phyloP scores from a whole-genome alignment of 75 land plant species.

The Cupressus sempervirens region DNA sequence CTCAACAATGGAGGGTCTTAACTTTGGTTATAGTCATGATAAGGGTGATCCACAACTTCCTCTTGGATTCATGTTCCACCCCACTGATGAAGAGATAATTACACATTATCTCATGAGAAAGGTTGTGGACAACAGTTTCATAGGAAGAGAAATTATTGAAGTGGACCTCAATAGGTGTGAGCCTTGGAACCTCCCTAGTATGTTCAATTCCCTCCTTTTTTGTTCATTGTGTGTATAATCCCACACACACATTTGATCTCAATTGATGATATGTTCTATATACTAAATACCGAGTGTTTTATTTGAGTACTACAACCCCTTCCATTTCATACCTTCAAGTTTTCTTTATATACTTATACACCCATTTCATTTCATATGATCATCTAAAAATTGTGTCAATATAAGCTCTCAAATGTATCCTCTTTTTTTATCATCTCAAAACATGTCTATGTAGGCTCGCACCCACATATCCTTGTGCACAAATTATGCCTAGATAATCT shows the following conservation, averaged over 20 bases:
- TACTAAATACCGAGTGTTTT: background rate
- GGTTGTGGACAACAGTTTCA: conserved; percentile 61
- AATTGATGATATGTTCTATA: background rate
- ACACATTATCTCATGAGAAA: conserved; percentile 80
- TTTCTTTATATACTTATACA: background rate
- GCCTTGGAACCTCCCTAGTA: conserved; percentile 94
- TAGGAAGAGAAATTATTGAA: conserved; percentile 77
- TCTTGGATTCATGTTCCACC: conserved; percentile 67
- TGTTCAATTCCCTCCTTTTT: background rate
- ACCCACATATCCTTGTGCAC: no score
- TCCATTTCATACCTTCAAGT: background rate
- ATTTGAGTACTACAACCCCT: no score
- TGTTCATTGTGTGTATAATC: background rate
- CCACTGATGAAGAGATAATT: conserved; percentile 86
- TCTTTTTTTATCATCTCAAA: background rate
- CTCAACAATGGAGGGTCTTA: no score
- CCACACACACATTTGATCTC: background rate
- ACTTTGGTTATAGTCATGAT: no score
- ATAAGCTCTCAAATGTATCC: background rate
- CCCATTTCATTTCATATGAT: background rate
- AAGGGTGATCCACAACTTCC: conserved; percentile 42
- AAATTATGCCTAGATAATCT: no score
- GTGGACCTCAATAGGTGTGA: no score
- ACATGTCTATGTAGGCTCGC: background rate
- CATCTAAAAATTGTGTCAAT: background rate